A percentile compares a stretch with the other conserved stretches of the same genome.
Conservation (phyloP, 805 yeast genomes). For the Pichia scutulata region DNA sequence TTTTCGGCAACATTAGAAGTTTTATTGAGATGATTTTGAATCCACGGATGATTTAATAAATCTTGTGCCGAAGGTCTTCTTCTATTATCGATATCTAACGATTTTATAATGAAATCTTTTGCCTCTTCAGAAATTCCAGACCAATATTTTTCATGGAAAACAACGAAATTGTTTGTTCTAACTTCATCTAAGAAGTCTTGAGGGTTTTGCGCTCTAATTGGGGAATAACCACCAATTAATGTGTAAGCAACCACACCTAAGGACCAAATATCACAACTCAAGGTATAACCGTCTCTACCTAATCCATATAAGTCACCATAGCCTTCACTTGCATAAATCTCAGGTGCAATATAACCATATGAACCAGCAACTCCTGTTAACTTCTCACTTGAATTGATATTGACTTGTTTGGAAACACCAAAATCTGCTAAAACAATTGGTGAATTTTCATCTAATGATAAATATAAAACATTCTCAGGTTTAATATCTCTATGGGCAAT, state of each 20-base stretch:
- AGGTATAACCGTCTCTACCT: slow-evolving; percentile 70
- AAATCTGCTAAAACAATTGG: slow-evolving; percentile 87
- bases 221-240: slow-evolving; percentile 83
- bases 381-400: slow-evolving; percentile 16
- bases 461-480: slow-evolving; percentile 84
- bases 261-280: slow-evolving; percentile 95
- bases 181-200: slow-evolving; percentile 79
- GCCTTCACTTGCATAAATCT: slow-evolving; percentile 58
- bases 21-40: slow-evolving; percentile 35
- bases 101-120: slow-evolving; percentile 62
- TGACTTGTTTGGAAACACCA: slow-evolving; percentile 81
- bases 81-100: slow-evolving; percentile 60
- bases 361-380: slow-evolving; percentile 51
- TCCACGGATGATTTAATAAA: slow-evolving; percentile 71
- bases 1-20: slow-evolving; percentile 11
- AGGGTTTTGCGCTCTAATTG: slow-evolving; percentile 79
- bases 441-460: slow-evolving; percentile 53
- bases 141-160: slow-evolving; percentile 87
- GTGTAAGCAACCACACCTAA: slow-evolving; percentile 91
- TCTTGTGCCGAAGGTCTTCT: slow-evolving; percentile 62
- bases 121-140: slow-evolving; percentile 71
- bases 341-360: slow-evolving; percentile 96
- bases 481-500: slow-evolving; percentile 92
- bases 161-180: slow-evolving; percentile 61
- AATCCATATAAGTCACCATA: slow-evolving; percentile 30